Base-by-base conservation (phyloP, 163 green algal genomes). In the Volvox carteri region DNA sequence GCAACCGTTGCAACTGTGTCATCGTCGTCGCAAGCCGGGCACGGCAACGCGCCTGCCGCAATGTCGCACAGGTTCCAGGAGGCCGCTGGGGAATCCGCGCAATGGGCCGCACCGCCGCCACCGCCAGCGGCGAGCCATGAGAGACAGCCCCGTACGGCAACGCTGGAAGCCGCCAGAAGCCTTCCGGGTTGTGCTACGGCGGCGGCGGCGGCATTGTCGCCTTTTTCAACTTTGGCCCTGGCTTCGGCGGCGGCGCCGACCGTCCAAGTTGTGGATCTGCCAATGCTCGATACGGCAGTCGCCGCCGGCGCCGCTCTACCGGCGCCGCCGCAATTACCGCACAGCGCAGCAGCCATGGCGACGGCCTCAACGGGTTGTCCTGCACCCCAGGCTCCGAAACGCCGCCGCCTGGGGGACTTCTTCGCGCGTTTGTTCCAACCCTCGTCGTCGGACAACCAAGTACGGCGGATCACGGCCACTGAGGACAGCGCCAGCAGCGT, bases 361-460 rank as follows among this genome's bases (percentile, higher is more conserved):
- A 35, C 35, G 8, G 18, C 68, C 18, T 52, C 18, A 54, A 33
- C 68, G 68, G 37, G 68, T 14, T 67, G 14, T n/a, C n/a, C n/a
- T n/a, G n/a, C n/a, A n/a, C n/a, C n/a, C n/a, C n/a, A n/a, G n/a
- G n/a, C n/a, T 1, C 83, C 83, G 11, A 88, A 88, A 50, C 83
- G 83, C 1, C 65, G 83, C 23, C 83, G 83, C 23, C 67, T 86
- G 37, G 83, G 83, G 1, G 83, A 81, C 25, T 39, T 88, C 50
- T 50, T 88, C 2, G 67, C 68, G 0, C 68, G 83, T 1, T 70
- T 88, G 16, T 88, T 88, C 37, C 30, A 68, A 11, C n/a, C 83
- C 33, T 56, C 41, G 37, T 75, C 33, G 21, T 35, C 65, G 18
- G 46, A 75, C 30, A 78, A 37, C 39, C 70, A 78, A 19, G 33